These are phyloP conservation scores for Penicillium expansum DNA, from an alignment of 2,329 filamentous ascomycete genomes.

Conservation along the genomic window DNA sequence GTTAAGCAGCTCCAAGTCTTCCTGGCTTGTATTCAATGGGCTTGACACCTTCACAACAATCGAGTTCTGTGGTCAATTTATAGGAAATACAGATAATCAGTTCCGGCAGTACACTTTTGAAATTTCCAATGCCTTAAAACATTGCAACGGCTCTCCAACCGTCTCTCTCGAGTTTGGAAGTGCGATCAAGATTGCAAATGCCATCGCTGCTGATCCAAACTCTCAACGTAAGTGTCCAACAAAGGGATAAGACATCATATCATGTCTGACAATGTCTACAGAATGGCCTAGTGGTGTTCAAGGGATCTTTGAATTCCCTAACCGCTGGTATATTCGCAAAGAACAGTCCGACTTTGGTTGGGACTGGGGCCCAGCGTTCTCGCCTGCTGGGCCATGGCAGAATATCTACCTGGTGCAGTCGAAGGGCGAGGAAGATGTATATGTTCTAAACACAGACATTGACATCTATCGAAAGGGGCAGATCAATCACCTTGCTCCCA, in stretches of 20 bases:
- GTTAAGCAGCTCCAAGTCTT: constrained; percentile 37
- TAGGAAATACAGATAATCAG: constrained; percentile 60
- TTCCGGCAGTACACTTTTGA: constrained; percentile 63
- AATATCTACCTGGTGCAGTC: constrained; percentile 58
- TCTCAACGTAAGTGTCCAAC: constrained; percentile 41
- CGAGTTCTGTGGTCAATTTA: constrained; percentile 52
- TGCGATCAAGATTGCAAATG: constrained; percentile 53
- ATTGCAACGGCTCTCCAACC: constrained; percentile 42
- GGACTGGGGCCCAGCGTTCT: constrained; percentile 62
- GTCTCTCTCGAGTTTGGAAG: constrained; percentile 58
- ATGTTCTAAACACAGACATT: constrained; percentile 54
- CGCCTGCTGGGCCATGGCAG: constrained; percentile 63
- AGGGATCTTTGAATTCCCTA: constrained; percentile 51
- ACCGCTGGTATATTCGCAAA: constrained; percentile 58
- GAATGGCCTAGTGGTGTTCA: constrained; percentile 53
- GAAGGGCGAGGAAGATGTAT: constrained; percentile 39
- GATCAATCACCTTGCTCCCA: constrained; percentile 57
- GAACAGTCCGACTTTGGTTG: constrained; percentile 64
- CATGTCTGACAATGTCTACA: constrained; percentile 14
- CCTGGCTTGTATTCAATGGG: constrained; percentile 61
- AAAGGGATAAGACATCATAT: not conserved
- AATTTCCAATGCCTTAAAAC: constrained; percentile 47
- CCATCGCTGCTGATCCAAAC: constrained; percentile 51
- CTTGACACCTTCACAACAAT: constrained; percentile 61
- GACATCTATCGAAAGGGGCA: constrained; percentile 60